Evolutionary conservation across 305 asterid genomes (phyloP), one percentile per base, ranked within the genome.

Genomic region (Solanum aculeatissimum): DNA sequence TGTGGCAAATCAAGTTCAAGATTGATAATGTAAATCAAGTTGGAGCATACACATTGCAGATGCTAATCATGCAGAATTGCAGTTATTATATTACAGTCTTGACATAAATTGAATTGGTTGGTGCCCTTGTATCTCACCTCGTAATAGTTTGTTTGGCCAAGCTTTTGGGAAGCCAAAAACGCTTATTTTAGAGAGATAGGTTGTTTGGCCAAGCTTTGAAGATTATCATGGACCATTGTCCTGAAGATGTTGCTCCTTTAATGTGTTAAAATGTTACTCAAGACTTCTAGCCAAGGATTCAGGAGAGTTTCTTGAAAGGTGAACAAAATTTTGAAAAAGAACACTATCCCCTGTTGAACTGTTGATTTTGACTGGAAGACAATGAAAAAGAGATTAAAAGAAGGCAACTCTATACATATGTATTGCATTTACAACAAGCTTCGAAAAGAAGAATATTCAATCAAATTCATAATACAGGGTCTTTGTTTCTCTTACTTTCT

Each of bases 11-110:
- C 85, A 65, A 69, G 80, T 88, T 88, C 69, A 85, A 84, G 14
- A 53, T 81, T 49, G 68, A 72, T 25, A 80, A n/a, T 68, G 66
- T 88, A 49, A 42, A 83, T 23, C 80, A 60, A 47, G 68, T 13
- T 53, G 88, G 86, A 86, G 11, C 83, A 4, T 86, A 88, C 68
- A 86, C 62, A 81, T 83, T 88, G 90, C 90, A 32, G 86, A 88
- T 70, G 87, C 87, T 1, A 49, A 79, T 63, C 81, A 62, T 63
- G 75, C 88, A 13, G 84, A 86, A 49, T 83, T 86, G n/a, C 83
- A 86, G 86, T 84, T 86, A 10, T 35, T 51, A 75, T 47, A 66
- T 29, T 16, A 75, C 23, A 23, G 15, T 6, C 1, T 13, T 6
- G 16, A 49, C 62, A 75, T 75, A 21, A 47, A 49, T 25, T 75